A percentile compares a stretch with the other conserved stretches of the same genome.
Evolutionary conservation across 78 protist species (phyloP).

Genomic region (Tieghemostelium lacteum): DNA sequence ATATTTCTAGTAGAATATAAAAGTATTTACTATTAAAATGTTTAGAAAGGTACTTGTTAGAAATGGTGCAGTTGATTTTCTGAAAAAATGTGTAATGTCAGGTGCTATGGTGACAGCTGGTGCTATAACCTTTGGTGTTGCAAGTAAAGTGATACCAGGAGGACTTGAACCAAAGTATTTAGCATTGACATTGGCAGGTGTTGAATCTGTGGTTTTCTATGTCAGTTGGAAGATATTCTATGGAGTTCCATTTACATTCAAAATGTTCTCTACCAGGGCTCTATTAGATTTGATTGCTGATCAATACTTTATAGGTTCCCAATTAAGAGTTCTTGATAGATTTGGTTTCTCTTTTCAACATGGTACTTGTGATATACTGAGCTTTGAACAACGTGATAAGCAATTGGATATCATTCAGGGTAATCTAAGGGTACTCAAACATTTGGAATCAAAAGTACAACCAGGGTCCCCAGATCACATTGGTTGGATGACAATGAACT

Average conservation of each 20-base stretch:
- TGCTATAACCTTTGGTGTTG: too few relatives aligned
- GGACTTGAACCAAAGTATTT: too few relatives aligned
- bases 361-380: not conserved
- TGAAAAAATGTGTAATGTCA: too few relatives aligned
- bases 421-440: not conserved
- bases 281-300: not conserved
- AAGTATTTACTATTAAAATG: too few relatives aligned
- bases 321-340: slow-evolving; percentile 17
- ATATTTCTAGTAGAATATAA: too few relatives aligned
- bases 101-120: too few relatives aligned
- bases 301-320: slow-evolving; percentile 15
- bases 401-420: not conserved
- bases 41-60: too few relatives aligned
- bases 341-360: slow-evolving; percentile 12
- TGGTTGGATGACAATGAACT: not conserved
- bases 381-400: not conserved
- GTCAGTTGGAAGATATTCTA: not conserved
- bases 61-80: too few relatives aligned
- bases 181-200: too few relatives aligned
- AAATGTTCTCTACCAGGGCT: not conserved
- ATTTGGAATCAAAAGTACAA: not conserved
- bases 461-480: not conserved
- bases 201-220: too few relatives aligned
- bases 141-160: too few relatives aligned
- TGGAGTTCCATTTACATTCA: slow-evolving; percentile 30